Evolutionary conservation across 345 rosid species (phyloP), one percentile per base, ranked within the genome.

Genomic region (Rhodamnia argentea): DNA sequence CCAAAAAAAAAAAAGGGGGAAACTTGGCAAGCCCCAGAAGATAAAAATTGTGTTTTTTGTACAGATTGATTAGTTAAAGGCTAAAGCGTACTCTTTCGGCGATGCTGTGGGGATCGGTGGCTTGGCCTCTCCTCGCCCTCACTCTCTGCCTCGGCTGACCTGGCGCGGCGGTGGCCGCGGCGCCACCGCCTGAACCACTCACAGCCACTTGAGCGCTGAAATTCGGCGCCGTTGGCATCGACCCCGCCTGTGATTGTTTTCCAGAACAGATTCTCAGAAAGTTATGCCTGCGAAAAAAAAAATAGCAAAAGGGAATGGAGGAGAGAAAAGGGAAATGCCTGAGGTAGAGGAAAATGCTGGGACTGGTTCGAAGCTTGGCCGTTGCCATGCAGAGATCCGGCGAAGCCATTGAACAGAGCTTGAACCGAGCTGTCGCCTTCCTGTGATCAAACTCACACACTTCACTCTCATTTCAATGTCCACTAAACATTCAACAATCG

Each of bases 71-170:
- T 24, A 83, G 62, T 13, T 37, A 37, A 37, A 37, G 40, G 40
- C 40, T 29, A 50, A 56, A 13, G 52, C 52, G 70, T 93, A 97
- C 99, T 83, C 99, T 87, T 88, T 97, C 99, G 81, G 99, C 99
- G 37, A 97, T 96, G 87, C 99, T 97, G 83, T 97, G 99, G 51
- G 99, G 99, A 86, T 96, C 99, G 37, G 99, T 97, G 50, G 99
- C 99, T 92, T 97, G 99, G 83, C 99, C 99, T 90, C 99, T 92
- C 86, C 99, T 88, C 32, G 99, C 99, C 88, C 99, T 90, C n/a
- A 94, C 94, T 84, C 97, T 91, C 62, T 94, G 99, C 90, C 89
- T 95, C 1, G 96, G 96, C 78, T 94, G 97, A 15, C 91, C 91
- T 13, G 96, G 90, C 40, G 93, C 92, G 12, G 92, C 95, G 0